Percentiles rank a stretch among this genome's conserved stretches.
Evolutionary conservation across 306 rosid species (phyloP).

Genomic region (Rubus idaeus): DNA sequence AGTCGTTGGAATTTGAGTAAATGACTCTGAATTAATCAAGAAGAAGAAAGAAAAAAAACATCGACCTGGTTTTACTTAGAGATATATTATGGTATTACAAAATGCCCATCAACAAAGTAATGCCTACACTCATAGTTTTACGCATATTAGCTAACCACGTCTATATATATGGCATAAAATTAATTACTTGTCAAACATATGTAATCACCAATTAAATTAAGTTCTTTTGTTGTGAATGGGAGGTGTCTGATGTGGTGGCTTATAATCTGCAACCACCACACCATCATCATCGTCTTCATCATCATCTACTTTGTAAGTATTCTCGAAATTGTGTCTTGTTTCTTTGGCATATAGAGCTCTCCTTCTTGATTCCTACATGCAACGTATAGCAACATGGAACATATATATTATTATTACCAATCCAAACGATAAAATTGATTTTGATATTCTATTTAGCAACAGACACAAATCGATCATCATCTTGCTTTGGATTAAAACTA

Average conservation of each 20-base stretch:
- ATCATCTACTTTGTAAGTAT: neutral
- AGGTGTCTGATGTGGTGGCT: conserved; percentile 34
- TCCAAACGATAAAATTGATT: neutral
- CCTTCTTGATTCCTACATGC: conserved; percentile 28
- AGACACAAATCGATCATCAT: neutral
- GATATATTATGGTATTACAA: neutral
- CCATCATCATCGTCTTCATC: neutral
- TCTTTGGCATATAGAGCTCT: conserved; percentile 13
- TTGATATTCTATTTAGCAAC: neutral
- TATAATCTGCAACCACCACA: conserved; percentile 25
- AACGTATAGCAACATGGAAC: neutral
- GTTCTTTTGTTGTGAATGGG: conserved; percentile 31
- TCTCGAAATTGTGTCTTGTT: neutral
- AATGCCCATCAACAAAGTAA: no score
- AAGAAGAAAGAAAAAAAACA: neutral
- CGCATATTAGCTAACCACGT: neutral
- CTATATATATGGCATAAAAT: neutral
- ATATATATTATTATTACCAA: neutral
- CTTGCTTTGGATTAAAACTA: neutral
- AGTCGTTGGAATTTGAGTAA: no score
- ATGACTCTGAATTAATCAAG: no score
- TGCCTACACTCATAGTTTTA: neutral
- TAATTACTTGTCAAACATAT: neutral
- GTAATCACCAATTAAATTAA: neutral
- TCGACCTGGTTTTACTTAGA: neutral